Evolutionary conservation across 768 basidiomycete species (phyloP), one percentile per base, ranked within the genome.

Genomic region (Cantharellus anzutake): DNA sequence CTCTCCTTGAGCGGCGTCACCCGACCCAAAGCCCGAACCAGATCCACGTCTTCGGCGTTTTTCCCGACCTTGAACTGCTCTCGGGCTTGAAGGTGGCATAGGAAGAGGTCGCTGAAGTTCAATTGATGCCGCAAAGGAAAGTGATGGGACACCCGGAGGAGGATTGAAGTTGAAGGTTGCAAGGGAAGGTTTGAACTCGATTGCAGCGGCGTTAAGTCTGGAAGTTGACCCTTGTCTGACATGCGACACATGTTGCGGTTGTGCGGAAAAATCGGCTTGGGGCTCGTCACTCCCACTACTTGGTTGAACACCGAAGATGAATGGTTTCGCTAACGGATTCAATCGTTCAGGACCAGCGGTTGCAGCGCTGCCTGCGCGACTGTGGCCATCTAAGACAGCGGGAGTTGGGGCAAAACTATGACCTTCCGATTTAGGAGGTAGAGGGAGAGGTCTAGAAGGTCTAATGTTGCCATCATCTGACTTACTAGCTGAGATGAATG

Each of bases 261-360:
- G 7, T 7, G 52, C 7, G 52, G 14, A 11, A 7, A 37, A 35
- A 57, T 41, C 56, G 14, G 14, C 11, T 14, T 57, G 34, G 38
- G 11, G 16, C 14, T 37, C 5, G 5, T 37, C 5, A 41, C 11
- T 14, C 39, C 35, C 56, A 40, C 48, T 42, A 5, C 61, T 59
- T 14, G 59, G 55, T 4, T 40, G 37, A 35, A 42, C 41, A 2
- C 84, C 85, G 67, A 90, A 90, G 4, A 88, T 81, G 64, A 91
- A 91, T 0, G 88, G 86, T 66, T 86, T 86, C 3, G 88, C 88
- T 56, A 79, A 75, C 0, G 88, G 88, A 67, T 91, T 91, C 56
- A 67, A 88, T 11, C 52, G 52, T 7, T 55, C 52, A 11, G 59
- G 55, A 75, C 2, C 76, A 48, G 61, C 61, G 63, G 55, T 63